A percentile compares a stretch with the other conserved stretches of the same genome.
These are phyloP conservation scores for Daedalea quercina DNA, from an alignment of 768 basidiomycete genomes.

Conservation along the genomic window DNA sequence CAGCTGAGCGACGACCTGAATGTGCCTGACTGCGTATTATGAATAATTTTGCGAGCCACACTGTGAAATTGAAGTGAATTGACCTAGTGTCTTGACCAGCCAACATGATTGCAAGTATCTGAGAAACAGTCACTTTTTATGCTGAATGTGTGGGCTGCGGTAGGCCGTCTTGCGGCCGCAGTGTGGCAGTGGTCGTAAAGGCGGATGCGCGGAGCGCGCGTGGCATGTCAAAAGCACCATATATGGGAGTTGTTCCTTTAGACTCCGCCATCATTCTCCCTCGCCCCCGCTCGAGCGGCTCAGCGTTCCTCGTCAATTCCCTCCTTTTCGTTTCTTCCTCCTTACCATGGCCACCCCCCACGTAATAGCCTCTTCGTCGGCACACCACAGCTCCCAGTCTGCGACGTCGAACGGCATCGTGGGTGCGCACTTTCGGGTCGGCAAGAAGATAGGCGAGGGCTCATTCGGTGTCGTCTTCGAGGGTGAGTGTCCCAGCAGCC, in stretches of 20 bases:
- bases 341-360: constrained; percentile 69
- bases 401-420: constrained; percentile 67
- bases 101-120: no score
- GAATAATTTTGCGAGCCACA: no score
- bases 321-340: constrained; percentile 10
- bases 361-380: constrained; percentile 74
- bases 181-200: not conserved
- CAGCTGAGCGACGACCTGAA: no score
- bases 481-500: constrained; percentile 36
- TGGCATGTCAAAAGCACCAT: not conserved
- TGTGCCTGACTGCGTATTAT: no score
- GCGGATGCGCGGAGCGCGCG: not conserved
- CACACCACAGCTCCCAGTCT: constrained; percentile 53
- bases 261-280: constrained; percentile 3
- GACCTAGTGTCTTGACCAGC: no score
- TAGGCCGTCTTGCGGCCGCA: no score
- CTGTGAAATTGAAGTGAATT: no score
- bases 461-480: constrained; percentile 98
- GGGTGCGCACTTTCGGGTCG: constrained; percentile 79
- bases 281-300: not conserved
- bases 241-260: not conserved
- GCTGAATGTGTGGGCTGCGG: no score
- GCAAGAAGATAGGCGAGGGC: constrained; percentile 98
- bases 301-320: constrained; percentile 11
- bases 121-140: no score